These are phyloP conservation scores for Aspergillus sparsus DNA, from an alignment of 495 filamentous ascomycete genomes.

Conservation along the genomic window DNA sequence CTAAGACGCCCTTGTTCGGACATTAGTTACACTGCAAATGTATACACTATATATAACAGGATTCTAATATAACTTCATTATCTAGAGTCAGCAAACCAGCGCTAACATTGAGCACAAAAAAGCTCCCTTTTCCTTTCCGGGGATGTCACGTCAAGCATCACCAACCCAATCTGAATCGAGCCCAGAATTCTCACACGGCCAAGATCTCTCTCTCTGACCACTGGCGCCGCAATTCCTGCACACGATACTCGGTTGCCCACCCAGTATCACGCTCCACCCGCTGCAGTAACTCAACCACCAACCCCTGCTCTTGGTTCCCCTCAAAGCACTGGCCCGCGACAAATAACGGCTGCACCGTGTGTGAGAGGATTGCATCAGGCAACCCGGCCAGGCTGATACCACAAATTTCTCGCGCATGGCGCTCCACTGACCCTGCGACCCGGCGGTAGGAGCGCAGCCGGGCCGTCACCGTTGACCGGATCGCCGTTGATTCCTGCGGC, in stretches of 20 bases:
- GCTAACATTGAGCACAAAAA: too few species aligned
- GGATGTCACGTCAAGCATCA: too few species aligned
- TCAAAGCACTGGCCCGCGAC: slow-evolving; percentile 29
- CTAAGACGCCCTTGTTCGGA: too few species aligned
- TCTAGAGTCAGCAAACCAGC: too few species aligned
- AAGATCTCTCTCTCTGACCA: not conserved
- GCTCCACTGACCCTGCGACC: slow-evolving; percentile 6
- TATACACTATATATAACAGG: too few species aligned
- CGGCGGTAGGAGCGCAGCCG: slow-evolving; percentile 28
- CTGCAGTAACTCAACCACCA: not conserved
- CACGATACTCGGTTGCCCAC: not conserved
- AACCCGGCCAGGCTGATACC: slow-evolving; percentile 27
- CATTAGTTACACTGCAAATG: too few species aligned
- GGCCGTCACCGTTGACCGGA: slow-evolving; percentile 28
- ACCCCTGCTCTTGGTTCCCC: not conserved
- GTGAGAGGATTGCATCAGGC: slow-evolving; percentile 22
- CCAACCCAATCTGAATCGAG: too few species aligned
- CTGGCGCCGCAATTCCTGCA: not conserved
- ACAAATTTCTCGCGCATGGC: slow-evolving; percentile 26
- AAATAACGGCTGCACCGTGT: slow-evolving; percentile 31
- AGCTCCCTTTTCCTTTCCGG: too few species aligned
- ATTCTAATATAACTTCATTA: too few species aligned
- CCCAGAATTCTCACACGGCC: too few species aligned
- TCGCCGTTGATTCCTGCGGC: slow-evolving; percentile 33
- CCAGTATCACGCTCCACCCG: not conserved